phyloP scores from a whole-genome alignment of 2,329 filamentous ascomycete genomes.

The Cercospora janseana region DNA sequence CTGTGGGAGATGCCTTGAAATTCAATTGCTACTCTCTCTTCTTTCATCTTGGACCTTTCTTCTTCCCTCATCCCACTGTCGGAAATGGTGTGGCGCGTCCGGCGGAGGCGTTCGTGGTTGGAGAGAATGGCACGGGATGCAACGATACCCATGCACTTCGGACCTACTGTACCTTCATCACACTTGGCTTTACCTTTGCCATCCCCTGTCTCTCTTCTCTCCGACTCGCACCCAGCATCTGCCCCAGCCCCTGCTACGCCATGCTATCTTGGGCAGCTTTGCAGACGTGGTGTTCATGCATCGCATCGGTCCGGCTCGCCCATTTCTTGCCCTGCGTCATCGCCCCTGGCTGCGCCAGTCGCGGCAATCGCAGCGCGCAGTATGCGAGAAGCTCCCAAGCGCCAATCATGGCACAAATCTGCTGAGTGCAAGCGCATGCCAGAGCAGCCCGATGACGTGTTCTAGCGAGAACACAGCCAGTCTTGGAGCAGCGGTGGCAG shows the following conservation, averaged over 20 bases:
- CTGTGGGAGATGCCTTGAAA: no score
- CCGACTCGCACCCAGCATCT: not conserved
- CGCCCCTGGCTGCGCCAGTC: not conserved
- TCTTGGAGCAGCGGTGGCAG: not conserved
- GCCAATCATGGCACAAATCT: constrained; percentile 4
- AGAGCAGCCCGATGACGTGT: constrained; percentile 13
- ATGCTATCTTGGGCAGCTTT: not conserved
- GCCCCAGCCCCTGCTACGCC: not conserved
- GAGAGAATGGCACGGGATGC: not conserved
- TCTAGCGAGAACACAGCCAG: no score
- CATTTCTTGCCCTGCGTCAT: constrained; percentile 5
- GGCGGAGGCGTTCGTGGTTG: no score
- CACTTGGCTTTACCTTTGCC: not conserved
- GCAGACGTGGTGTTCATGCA: not conserved
- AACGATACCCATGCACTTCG: not conserved
- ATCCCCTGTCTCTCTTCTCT: not conserved
- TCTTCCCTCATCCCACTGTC: no score
- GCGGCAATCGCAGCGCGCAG: not conserved
- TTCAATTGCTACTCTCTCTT: no score
- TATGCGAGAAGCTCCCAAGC: not conserved
- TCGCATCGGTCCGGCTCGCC: not conserved
- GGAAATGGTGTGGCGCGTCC: no score
- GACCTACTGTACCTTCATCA: not conserved
- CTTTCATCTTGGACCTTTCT: no score
- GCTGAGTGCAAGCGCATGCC: constrained; percentile 4